A percentile compares a stretch with the other conserved stretches of the same genome.
These are phyloP conservation scores for Tylopilus subfusipes DNA, from an alignment of 768 basidiomycete species.

Conservation along the genomic window DNA sequence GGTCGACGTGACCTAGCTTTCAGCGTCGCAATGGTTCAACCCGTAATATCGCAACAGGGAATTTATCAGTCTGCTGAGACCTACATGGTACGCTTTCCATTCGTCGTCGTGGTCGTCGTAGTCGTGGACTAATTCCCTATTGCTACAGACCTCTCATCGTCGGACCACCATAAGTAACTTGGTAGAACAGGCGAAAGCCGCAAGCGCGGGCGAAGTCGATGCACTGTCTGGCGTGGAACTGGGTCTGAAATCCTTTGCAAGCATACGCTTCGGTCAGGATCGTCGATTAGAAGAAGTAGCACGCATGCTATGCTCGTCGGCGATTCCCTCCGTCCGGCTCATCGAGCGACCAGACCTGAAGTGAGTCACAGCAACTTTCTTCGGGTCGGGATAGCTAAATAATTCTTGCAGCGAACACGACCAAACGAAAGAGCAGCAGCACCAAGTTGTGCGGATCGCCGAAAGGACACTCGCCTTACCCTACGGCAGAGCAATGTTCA, in stretches of 20 bases:
- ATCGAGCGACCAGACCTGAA: slow-evolving; percentile 68
- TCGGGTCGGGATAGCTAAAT: neutral
- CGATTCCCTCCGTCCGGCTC: slow-evolving; percentile 59
- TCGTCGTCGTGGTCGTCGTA: neutral
- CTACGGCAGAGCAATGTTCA: slow-evolving; percentile 88
- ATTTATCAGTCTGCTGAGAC: slow-evolving; percentile 31
- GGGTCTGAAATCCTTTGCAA: slow-evolving; percentile 67
- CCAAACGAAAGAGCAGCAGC: slow-evolving; percentile 80
- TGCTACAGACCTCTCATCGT: slow-evolving; percentile 44
- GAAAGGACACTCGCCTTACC: slow-evolving; percentile 88
- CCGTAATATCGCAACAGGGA: slow-evolving; percentile 28
- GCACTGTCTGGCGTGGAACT: slow-evolving; percentile 69
- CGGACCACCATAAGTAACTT: slow-evolving; percentile 53
- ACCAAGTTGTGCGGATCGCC: slow-evolving; percentile 73
- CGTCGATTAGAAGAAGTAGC: slow-evolving; percentile 87
- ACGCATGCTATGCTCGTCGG: slow-evolving; percentile 83
- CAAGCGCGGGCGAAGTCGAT: slow-evolving; percentile 54
- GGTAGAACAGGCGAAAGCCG: slow-evolving; percentile 45
- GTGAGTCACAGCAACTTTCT: slow-evolving; percentile 37
- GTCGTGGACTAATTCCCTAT: slow-evolving; percentile 8
- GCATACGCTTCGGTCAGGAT: slow-evolving; percentile 88
- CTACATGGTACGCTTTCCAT: slow-evolving; percentile 25
- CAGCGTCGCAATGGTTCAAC: slow-evolving; percentile 32
- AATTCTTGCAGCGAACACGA: slow-evolving; percentile 70
- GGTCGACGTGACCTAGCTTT: slow-evolving; percentile 32